Base-by-base conservation (phyloP, 2,329 filamentous ascomycete species). In the Orbilia blumenaviensis region DNA sequence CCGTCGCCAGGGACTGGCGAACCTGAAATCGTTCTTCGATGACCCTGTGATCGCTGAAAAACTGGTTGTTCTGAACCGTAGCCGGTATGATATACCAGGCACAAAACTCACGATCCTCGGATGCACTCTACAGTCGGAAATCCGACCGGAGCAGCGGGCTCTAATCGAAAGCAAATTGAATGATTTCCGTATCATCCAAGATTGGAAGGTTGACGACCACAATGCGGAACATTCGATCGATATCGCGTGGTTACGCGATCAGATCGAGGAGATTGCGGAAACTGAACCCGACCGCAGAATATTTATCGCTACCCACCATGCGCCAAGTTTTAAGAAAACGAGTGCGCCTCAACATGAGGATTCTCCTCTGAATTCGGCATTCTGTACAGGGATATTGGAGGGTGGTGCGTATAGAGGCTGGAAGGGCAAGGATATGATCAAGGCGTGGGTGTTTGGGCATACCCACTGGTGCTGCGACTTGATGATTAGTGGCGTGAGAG, bases 271-370 rank as follows among this genome's bases (percentile, higher is more conserved):
- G 14, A 79, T 77, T 36, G 58, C 74, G 50, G 68, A 61, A 21
- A 50, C 79, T 60, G 36, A 79, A 46, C 64, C 77, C 34, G 72
- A 67, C 36, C 54, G 63, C 54, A 25, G 78, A 41, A 64, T 88
- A 4, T 71, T 89, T 0, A 84, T 89, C 0, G 84, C 86, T 0
- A 89, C 87, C 0, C 87, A 89, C 63, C 88, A 89, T 78, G 87
- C 87, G 1, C 88, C 88, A 0, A 85, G 83, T n/a, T 78, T 86
- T 0, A 77, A 83, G 48, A 84, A 83, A 5, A 85, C 86, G 1
- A 86, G 87, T 0, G 82, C 83, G 1, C 87, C 87, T 0, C 83
- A 85, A 76, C 82, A 89, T 58, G 79, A 82, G 1, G 80, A 83
- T 14, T 86, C 83, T 21, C 84, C 85, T 0, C 86, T 85, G 83